Conservation (phyloP, 164 flowering plant species). For the Annona squamosa region DNA sequence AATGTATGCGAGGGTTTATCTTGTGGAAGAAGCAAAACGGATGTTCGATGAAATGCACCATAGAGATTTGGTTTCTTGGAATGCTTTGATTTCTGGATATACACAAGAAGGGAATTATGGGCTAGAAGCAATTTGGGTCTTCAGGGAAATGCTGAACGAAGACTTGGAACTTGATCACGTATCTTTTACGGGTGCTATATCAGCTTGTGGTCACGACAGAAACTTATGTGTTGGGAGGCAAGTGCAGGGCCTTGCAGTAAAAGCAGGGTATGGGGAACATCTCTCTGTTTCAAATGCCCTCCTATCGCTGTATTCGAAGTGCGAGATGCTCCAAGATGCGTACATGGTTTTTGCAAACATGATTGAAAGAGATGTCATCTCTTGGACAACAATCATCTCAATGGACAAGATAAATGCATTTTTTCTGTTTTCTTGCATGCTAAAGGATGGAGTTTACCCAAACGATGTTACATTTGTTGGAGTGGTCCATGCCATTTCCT, state of each 20-base stretch:
- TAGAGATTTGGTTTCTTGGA: constrained; percentile 81
- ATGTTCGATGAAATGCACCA: constrained; percentile 59
- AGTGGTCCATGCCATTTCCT: constrained; percentile 52
- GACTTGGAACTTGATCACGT: constrained; percentile 68
- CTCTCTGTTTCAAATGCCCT: constrained; percentile 67
- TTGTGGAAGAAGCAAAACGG: constrained; percentile 38
- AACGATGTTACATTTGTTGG: constrained; percentile 86
- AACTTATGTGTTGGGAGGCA: constrained; percentile 55
- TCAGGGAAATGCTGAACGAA: constrained; percentile 49
- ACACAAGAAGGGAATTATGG: constrained; percentile 56
- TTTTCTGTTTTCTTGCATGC: constrained; percentile 57
- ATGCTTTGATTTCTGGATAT: constrained; percentile 70
- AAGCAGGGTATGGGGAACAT: constrained; percentile 42
- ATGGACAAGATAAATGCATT: constrained; percentile 44
- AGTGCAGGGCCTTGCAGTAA: constrained; percentile 55
- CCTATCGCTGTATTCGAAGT: constrained; percentile 67
- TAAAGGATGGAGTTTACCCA: constrained; percentile 57
- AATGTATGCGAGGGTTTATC: constrained; percentile 50
- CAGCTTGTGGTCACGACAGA: constrained; percentile 68
- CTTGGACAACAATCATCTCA: constrained; percentile 90
- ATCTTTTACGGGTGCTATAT: constrained; percentile 53
- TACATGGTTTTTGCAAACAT: constrained; percentile 51
- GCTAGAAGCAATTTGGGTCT: constrained; percentile 40
- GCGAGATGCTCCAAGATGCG: constrained; percentile 42
- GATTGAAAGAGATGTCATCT: constrained; percentile 61